Evolutionary conservation across 257 asterid genomes (phyloP).

Genomic region (Petrea volubilis): DNA sequence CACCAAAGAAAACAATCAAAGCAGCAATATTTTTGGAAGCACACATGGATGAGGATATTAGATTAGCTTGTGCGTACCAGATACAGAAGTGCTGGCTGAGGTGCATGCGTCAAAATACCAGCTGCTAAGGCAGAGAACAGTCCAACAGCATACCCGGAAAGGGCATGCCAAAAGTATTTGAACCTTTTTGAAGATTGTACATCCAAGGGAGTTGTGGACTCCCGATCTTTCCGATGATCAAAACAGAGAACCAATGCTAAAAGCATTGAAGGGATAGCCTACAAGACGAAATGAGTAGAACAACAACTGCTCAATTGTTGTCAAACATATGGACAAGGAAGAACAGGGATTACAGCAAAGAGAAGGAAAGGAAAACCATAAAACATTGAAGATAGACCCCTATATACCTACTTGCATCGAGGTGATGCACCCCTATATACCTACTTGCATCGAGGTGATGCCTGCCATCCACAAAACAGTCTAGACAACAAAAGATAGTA

Average conservation of each 20-base stretch:
- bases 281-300: constrained; percentile 35
- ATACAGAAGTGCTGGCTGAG: constrained; percentile 94
- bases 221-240: constrained; percentile 70
- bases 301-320: constrained; percentile 15
- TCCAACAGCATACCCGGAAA: constrained; percentile 80
- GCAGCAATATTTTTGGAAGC: too few species aligned
- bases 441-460: neutral
- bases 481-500: too few species aligned
- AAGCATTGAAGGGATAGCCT: constrained; percentile 99
- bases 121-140: constrained; percentile 86
- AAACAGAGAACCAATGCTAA: constrained; percentile 87
- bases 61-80: constrained; percentile 47
- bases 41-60: neutral
- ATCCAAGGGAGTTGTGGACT: constrained; percentile 38
- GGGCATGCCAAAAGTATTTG: constrained; percentile 77
- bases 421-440: neutral
- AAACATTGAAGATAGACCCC: neutral
- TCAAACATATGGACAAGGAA: neutral
- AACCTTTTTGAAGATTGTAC: constrained; percentile 51
- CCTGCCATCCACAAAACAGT: neutral
- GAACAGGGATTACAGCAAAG: neutral
- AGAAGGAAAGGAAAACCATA: neutral
- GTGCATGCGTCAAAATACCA: constrained; percentile 84
- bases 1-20: too few species aligned
- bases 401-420: too few species aligned